These are phyloP conservation scores for Uncinocarpus reesii DNA, from an alignment of 2,329 filamentous ascomycete genomes.

Conservation along the genomic window DNA sequence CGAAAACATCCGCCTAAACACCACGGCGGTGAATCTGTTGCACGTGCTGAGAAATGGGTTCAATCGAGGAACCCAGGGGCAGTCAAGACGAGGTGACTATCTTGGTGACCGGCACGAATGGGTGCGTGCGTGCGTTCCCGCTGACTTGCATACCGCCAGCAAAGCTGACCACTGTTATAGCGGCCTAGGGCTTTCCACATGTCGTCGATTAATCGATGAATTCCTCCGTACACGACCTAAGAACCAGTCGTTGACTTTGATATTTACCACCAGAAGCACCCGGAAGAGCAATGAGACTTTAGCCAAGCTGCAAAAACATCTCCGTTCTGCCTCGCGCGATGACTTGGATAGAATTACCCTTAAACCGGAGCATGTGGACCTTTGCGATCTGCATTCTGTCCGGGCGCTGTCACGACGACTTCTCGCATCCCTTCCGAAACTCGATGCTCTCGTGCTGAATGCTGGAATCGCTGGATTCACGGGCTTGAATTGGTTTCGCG, in stretches of 20 bases:
- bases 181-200: conserved; percentile 75
- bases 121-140: conserved; percentile 43
- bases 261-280: conserved; percentile 70
- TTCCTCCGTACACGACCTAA: conserved; percentile 62
- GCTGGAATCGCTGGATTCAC: conserved; percentile 81
- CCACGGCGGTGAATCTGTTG: background rate
- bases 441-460: conserved; percentile 75
- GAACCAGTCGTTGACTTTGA: conserved; percentile 60
- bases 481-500: conserved; percentile 59
- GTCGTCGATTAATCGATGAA: conserved; percentile 77
- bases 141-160: background rate
- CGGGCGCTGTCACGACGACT: conserved; percentile 45
- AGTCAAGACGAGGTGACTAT: conserved; percentile 36
- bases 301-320: conserved; percentile 51
- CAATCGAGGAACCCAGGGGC: background rate
- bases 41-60: background rate
- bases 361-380: conserved; percentile 48
- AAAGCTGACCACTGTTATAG: conserved; percentile 38
- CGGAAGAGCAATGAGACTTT: conserved; percentile 67
- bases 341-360: conserved; percentile 37
- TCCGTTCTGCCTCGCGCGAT: conserved; percentile 33
- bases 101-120: conserved; percentile 77
- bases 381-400: conserved; percentile 46
- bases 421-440: conserved; percentile 47
- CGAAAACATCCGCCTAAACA: too few species aligned